Base-by-base conservation (phyloP, 768 basidiomycete genomes). In the Kondoa subrosea region DNA sequence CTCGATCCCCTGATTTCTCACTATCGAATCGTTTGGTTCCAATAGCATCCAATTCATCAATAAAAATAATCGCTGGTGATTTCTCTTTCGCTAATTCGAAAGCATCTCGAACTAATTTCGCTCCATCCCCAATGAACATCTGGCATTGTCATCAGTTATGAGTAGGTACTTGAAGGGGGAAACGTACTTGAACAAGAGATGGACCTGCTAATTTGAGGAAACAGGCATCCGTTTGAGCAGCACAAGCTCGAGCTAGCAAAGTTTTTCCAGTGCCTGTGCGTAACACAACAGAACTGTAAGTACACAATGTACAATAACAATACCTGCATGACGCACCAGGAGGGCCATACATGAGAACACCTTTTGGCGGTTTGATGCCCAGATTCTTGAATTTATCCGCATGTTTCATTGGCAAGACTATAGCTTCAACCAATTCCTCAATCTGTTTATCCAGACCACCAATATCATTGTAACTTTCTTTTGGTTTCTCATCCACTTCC, bases 71-170 rank as follows among this genome's bases (percentile, higher is more conserved):
- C 17, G 95, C 87, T 3, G 95, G 92, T 1, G 91, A 89, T 75
- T 97, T 96, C 81, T 95, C 89, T 78, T 96, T 97, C 21, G 95
- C 95, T 59, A 99, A 82, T 59, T 92, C 91, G 76, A 99, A 97
- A 1, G 93, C 93, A 74, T 99, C 95, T 59, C 95, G 89, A 26
- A 99, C 95, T 64, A 99, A 85, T 78, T 96, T 97, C 66, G 95
- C 95, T 75, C 95, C 95, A 77, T 97, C 95, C 78, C 95, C 95
- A 72, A 99, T 99, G 78, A 93, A 99, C 95, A 97, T 99, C 78
- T 80, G 69, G 1, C 21, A 57, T 16, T 0, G 4, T 8, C 16
- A 4, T 1, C 34, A 32, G 57, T 4, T 1, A 21, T n/a, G 40
- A 3, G 58, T 31, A 30, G 31, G 34, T n/a, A 29, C 31, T 25